Base-by-base conservation (phyloP, 2,329 filamentous ascomycete genomes). In the Graphilbum fragrans region DNA sequence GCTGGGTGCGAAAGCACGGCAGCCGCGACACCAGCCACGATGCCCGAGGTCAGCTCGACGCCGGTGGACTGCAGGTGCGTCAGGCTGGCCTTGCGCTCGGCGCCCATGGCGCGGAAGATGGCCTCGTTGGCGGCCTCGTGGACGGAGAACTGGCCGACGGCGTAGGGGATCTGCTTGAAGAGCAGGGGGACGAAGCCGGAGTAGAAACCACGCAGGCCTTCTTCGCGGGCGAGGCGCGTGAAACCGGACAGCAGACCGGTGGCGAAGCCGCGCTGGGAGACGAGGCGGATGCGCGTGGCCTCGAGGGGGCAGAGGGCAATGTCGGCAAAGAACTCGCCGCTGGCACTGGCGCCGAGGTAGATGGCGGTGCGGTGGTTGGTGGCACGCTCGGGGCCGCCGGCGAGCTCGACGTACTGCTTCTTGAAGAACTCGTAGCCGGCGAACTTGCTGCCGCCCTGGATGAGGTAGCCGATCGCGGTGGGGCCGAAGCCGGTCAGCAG, bases 401-500 rank as follows among this genome's bases (percentile, higher is more conserved):
- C 65, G 44, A 75, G 53, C 61, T 80, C 74, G 63, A 93, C 87
- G 60, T 75, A 80, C 62, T 82, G 77, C 67, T 90, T 82, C 75
- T 93, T 93, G 81, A 93, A 93, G 72, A 86, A 85, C 66, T 93
- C 86, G 66, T 93, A 93, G 55, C 86, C 86, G 55, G 84, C 83
- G 64, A 93, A 93, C 69, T 93, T 93, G 72, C 82, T 82, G 52
- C 85, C 85, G 58, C 86, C 86, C 66, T 93, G 86, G 44, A 92
- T 79, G 65, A 92, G 83, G 67, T 93, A 93, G 58, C 86, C 86
- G 42, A 86, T 84, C 46, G 81, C 81, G 46, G 86, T 93, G 48
- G 86, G 86, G 47, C 86, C 86, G 62, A 86, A 82, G 57, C 86
- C 86, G 17, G 86, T 92, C 56, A 86, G 70, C 51, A 93, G 72